These are phyloP conservation scores for Zymoseptoria tritici DNA, from an alignment of 2,329 filamentous ascomycete species.

Conservation along the genomic window DNA sequence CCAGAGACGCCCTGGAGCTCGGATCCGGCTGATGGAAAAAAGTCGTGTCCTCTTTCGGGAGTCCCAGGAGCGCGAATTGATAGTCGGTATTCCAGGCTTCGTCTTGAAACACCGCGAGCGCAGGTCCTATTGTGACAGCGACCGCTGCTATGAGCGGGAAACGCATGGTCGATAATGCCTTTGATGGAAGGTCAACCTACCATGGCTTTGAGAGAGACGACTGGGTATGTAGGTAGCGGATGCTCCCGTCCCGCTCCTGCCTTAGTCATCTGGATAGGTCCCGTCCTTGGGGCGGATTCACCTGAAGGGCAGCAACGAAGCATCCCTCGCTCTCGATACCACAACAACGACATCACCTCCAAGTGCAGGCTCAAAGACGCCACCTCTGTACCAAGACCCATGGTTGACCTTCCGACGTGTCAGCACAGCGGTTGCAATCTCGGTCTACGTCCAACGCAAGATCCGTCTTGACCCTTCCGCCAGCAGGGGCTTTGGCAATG, in stretches of 20 bases:
- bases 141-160: conserved; percentile 22
- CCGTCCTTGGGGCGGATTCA: too few relatives aligned
- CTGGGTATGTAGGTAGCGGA: not conserved
- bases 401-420: too few relatives aligned
- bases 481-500: not conserved
- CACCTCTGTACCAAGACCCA: too few relatives aligned
- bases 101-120: conserved; percentile 71
- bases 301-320: too few relatives aligned
- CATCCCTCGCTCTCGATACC: too few relatives aligned
- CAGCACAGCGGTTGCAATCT: not conserved
- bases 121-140: conserved; percentile 42
- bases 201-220: not conserved
- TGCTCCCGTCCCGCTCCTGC: not conserved
- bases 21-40: conserved; percentile 88
- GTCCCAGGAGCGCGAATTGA: conserved; percentile 80
- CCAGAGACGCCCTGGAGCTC: conserved; percentile 74
- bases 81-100: conserved; percentile 90
- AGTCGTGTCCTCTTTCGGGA: conserved; percentile 73
- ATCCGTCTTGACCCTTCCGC: not conserved
- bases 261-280: too few relatives aligned
- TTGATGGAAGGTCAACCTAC: not conserved
- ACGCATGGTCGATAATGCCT: conserved; percentile 13
- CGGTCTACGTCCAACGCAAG: not conserved
- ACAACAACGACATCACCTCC: too few relatives aligned
- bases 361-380: too few relatives aligned